Evolutionary conservation across 148 eudicot genomes (phyloP), one percentile per base, ranked within the genome.

Genomic region (Rhododendron molle): DNA sequence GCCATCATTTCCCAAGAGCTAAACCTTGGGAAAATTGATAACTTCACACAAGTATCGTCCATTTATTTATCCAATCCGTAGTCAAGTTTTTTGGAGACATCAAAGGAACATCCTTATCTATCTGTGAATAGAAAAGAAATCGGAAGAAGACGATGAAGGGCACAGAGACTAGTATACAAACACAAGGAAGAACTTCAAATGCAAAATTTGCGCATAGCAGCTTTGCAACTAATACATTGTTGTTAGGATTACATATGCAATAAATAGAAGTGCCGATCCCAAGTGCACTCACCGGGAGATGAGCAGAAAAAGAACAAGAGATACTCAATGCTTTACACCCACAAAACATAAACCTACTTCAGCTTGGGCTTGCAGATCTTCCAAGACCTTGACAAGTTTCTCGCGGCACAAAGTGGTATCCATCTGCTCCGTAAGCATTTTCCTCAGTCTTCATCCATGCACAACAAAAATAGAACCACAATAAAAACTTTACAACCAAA

Each of bases 271-370:
- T 44, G 54, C 36, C 30, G 20, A 83, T 28, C 38, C 76, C 77
- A 15, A 0, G 7, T 67, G 21, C 15, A 6, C 54, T 18, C 58
- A 18, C 38, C 12, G 28, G 38, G 69, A 43, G 21, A 67, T 26
- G 5, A 20, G 60, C 43, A 7, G 30, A 72, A 49, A 15, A 26
- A 67, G 36, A 34, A 18, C 34, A 16, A 69, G 76, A 83, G 65
- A 30, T 0, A 49, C 78, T 86, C 85, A 96, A 46, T 92, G 93
- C 85, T 95, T 96, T 34, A 97, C 88, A 36, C 99, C 96, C 76
- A 92, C 94, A 90, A 97, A 97, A 88, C 99, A 97, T 81, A 97
- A 91, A 40, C 95, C 99, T 67, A 94, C 93, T 90, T 97, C 98
- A 77, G 99, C 99, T 86, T 89, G 94, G 44, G 97, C 95, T 87